Evolutionary conservation across 768 basidiomycete species (phyloP).

Genomic region (Hydnum rufescens): DNA sequence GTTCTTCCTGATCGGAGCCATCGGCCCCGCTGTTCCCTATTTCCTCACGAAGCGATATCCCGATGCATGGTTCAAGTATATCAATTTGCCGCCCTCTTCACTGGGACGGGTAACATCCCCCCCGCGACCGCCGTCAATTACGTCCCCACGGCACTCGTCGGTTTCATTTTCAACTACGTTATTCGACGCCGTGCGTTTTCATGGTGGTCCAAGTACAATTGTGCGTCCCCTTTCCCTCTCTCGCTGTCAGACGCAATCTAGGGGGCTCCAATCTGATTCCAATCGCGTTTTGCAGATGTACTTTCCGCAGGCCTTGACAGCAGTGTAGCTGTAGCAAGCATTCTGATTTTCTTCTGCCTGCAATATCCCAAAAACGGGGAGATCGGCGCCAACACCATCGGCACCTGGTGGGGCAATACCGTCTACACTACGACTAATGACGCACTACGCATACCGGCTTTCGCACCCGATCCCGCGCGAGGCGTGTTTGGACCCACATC

Average conservation of each 20-base stretch:
- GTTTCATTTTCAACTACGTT: conserved; percentile 12
- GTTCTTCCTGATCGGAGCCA: conserved; percentile 62
- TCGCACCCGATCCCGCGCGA: neutral
- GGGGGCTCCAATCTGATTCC: no score
- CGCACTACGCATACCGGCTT: neutral
- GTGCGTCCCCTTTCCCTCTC: conserved; percentile 8
- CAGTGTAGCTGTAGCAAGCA: conserved; percentile 18
- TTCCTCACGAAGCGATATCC: conserved; percentile 39
- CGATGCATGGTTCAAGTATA: conserved; percentile 35
- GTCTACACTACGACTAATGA: conserved; percentile 10
- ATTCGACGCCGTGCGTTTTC: conserved; percentile 10
- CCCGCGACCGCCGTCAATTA: conserved; percentile 51
- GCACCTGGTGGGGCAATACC: conserved; percentile 56
- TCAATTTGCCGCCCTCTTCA: conserved; percentile 48
- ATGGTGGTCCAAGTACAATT: conserved; percentile 14
- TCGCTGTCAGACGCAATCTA: no score
- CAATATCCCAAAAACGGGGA: conserved; percentile 43
- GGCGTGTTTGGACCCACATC: neutral
- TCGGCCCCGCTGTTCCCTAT: conserved; percentile 38
- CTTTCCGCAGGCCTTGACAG: conserved; percentile 16
- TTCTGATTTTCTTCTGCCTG: conserved; percentile 18
- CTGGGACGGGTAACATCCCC: conserved; percentile 38
- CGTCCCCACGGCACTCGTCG: conserved; percentile 21
- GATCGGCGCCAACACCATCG: conserved; percentile 34
- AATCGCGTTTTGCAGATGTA: conserved; percentile 10